Base-by-base conservation (phyloP, 768 basidiomycete genomes). In the Kwoniella heveanensis region DNA sequence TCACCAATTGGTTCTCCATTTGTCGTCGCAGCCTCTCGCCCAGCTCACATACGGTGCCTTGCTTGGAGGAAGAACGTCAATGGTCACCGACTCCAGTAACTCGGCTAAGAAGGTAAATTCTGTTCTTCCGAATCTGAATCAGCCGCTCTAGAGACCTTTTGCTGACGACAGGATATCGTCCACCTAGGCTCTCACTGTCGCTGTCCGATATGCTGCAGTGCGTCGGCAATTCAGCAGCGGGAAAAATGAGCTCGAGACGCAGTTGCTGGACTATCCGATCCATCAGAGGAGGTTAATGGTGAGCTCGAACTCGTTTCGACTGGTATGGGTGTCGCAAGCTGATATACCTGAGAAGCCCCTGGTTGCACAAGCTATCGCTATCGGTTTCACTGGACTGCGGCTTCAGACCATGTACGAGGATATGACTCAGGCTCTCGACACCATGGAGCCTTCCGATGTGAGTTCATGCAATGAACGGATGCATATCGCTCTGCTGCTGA, bases 31-130 rank as follows among this genome's bases (percentile, higher is more conserved):
- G 51, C 80, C 82, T 5, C 78, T 83, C 21, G 80, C 80, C 8
- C 82, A 83, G 67, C 68, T 83, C 37, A 82, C 82, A 0, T 83
- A 83, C 63, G 82, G 82, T 26, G 82, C 82, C 2, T 71, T 83
- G n/a, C 78, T 83, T 7, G 69, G 74, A 24, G 82, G 82, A 13
- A 65, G 80, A 55, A 72, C 80, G 2, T 76, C 77, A 2, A 81
- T 82, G 80, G 80, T 82, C 10, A 70, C 70, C n/a, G 80, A 82
- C 51, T 76, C 78, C 1, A 77, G 74, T 9, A 80, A 80, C 59
- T 75, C 80, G 8, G 77, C 80, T 2, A 82, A 82, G 75, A 82
- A 82, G 73, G 82, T 74, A 21, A 59, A 69, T 67, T 13, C 8
- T 36, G 17, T 6, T 7, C 1, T 26, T 49, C 37, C 17, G 4